Conservation (phyloP, 768 basidiomycete genomes). For the Termitomyces bulborhizus region DNA sequence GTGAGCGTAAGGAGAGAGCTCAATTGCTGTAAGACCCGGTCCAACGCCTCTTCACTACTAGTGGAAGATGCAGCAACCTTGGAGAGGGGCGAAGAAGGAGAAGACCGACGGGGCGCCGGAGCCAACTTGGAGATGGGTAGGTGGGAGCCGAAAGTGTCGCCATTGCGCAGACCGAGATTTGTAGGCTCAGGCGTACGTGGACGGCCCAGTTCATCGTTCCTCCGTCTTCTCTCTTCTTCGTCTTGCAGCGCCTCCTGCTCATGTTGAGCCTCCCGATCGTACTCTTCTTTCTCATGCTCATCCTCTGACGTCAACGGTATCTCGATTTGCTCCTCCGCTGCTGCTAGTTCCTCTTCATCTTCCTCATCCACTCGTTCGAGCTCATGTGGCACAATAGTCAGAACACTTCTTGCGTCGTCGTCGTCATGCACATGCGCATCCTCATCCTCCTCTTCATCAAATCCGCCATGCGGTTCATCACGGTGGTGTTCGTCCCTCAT, state of each 20-base stretch:
- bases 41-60: slow-evolving; percentile 49
- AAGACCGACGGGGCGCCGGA: slow-evolving; percentile 13
- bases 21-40: slow-evolving; percentile 68
- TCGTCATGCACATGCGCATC: slow-evolving; percentile 43
- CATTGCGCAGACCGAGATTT: slow-evolving; percentile 26
- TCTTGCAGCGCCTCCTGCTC: slow-evolving; percentile 40
- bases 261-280: slow-evolving; percentile 27
- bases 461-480: slow-evolving; percentile 21
- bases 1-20: slow-evolving; percentile 72
- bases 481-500: slow-evolving; percentile 12
- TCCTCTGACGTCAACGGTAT: slow-evolving; percentile 1
- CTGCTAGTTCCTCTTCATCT: slow-evolving; percentile 50
- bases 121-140: slow-evolving; percentile 7
- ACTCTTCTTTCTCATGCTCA: slow-evolving; percentile 16
- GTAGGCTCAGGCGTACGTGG: slow-evolving; percentile 82
- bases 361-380: slow-evolving; percentile 72
- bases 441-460: slow-evolving; percentile 27
- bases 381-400: slow-evolving; percentile 64
- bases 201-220: slow-evolving; percentile 55
- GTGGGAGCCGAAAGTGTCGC: slow-evolving; percentile 13
- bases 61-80: slow-evolving; percentile 11
- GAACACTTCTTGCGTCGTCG: slow-evolving; percentile 65
- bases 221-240: slow-evolving; percentile 43
- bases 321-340: slow-evolving; percentile 16
- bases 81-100: slow-evolving; percentile 22